These are phyloP conservation scores for Euphorbia peplus DNA, from an alignment of 345 rosid species.

Conservation along the genomic window DNA sequence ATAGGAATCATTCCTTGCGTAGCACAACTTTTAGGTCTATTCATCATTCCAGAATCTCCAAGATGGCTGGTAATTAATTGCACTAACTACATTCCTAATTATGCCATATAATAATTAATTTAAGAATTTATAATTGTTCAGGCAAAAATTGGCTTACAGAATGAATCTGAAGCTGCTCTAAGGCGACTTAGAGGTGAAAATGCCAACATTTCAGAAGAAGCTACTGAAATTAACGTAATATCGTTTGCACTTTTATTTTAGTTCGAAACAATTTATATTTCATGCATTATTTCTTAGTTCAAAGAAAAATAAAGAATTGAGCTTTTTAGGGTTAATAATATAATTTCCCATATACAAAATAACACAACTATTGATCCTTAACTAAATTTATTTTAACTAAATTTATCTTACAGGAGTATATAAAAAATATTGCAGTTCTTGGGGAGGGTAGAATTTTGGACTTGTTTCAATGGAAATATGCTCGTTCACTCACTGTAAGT, in stretches of 20 bases:
- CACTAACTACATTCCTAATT: too few relatives aligned
- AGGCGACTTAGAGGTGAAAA: constrained; percentile 46
- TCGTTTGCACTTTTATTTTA: neutral
- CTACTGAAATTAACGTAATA: constrained; percentile 45
- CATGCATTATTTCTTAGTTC: too few relatives aligned
- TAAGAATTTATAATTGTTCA: too few relatives aligned
- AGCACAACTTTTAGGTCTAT: constrained; percentile 30
- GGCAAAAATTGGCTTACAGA: constrained; percentile 42
- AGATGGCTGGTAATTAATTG: constrained; percentile 42
- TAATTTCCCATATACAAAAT: too few relatives aligned
- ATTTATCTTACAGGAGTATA: constrained; percentile 26
- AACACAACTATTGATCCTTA: too few relatives aligned
- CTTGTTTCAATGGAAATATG: constrained; percentile 32
- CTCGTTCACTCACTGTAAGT: constrained; percentile 30
- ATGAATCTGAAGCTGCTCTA: constrained; percentile 49
- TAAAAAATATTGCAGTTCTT: constrained; percentile 23
- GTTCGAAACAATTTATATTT: too few relatives aligned
- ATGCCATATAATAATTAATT: too few relatives aligned
- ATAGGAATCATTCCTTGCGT: constrained; percentile 38
- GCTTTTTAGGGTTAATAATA: too few relatives aligned
- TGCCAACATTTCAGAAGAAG: constrained; percentile 51
- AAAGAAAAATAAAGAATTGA: too few relatives aligned
- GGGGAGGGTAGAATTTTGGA: constrained; percentile 26
- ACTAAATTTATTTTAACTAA: neutral
- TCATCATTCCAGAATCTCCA: constrained; percentile 48